phyloP scores from a whole-genome alignment of 257 asterid species.

The Scutellaria barbata region DNA sequence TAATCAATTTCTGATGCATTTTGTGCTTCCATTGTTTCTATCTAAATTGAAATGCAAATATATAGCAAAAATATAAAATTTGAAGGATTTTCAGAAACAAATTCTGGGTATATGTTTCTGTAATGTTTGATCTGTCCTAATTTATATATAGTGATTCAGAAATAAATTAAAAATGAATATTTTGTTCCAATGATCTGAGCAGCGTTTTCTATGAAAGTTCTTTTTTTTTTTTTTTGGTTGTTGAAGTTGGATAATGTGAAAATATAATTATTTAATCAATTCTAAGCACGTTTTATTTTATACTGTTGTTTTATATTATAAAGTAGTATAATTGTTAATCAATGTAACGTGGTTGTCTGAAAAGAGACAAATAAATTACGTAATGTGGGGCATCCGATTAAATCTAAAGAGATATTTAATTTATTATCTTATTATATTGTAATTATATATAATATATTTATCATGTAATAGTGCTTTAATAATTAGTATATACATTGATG shows the following conservation, averaged over 20 bases:
- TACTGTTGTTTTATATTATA: background rate
- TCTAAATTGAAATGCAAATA: too few species aligned
- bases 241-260: too few species aligned
- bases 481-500: background rate
- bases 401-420: too few species aligned
- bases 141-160: background rate
- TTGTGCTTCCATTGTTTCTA: slow-evolving; percentile 24
- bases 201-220: background rate
- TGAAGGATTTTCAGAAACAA: background rate
- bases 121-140: background rate
- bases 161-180: too few species aligned
- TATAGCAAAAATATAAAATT: too few species aligned
- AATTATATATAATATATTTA: too few species aligned
- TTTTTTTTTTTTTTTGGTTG: background rate
- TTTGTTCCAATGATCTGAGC: background rate
- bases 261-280: background rate
- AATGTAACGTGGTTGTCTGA: background rate
- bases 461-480: too few species aligned
- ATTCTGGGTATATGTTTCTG: background rate
- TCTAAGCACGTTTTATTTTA: slow-evolving; percentile 1
- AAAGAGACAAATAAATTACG: background rate
- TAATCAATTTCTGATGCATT: slow-evolving; percentile 26
- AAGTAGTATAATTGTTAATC: background rate
- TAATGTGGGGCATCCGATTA: background rate
- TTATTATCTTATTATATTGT: too few species aligned